Base-by-base conservation (phyloP, 2,329 filamentous ascomycete genomes). In the Chaetothyriales sp. region DNA sequence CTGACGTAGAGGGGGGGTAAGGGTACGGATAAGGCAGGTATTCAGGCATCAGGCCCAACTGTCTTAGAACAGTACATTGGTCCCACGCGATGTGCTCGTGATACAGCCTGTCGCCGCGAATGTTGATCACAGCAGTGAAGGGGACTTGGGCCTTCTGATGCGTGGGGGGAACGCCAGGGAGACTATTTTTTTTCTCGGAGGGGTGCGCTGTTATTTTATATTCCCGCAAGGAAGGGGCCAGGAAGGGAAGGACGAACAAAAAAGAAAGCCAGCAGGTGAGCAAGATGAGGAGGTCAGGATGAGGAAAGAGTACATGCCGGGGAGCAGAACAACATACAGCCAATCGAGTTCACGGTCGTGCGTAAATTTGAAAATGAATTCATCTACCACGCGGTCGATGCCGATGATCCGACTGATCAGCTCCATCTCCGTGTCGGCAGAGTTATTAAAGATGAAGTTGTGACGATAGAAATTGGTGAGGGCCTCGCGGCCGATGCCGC, bases 361-460 rank as follows among this genome's bases (percentile, higher is more conserved):
- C 0, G 81, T 85, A 49, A 83, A 77, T 19, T 71, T 75, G 62
- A 78, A 79, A 18, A 85, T 71, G 56, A 86, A 85, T 61, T 86
- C 83, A 56, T 86, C 83, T 1, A 86, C 75, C 0, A 89, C 75
- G 0, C 85, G 75, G 60, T 89, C 84, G 0, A 82, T 75, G 0
- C 85, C 85, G 0, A 88, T 70, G 0, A 83, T 88, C 0, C 85
- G 77, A 54, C 81, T 85, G 29, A 88, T 73, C 1, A 89, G 75
- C 60, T 87, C 80, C 2, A 89, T 69, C 3, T 71, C 69, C 0
- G 82, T 81, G 57, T 88, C 84, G 0, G 71, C 72, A 0, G 85
- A 78, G 56, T 89, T 90, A 53, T 73, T 79, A 63, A 82, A 85
- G 60, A 89, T 82, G 67, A 90, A 89, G 61, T 88, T 78, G 55